These are phyloP conservation scores for Acacia concinna DNA, from an alignment of 331 rosid genomes.

Conservation along the genomic window DNA sequence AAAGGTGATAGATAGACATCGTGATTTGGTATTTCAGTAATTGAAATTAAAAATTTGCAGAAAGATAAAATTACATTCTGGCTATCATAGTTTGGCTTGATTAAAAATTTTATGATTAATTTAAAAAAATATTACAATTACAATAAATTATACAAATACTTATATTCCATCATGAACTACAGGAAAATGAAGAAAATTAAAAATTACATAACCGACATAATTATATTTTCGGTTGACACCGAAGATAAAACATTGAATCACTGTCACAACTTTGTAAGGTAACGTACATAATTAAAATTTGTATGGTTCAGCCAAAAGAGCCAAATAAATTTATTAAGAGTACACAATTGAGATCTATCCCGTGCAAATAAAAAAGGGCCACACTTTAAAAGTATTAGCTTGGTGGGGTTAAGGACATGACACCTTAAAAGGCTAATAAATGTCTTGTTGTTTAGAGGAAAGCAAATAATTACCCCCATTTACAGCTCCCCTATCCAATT, in stretches of 20 bases:
- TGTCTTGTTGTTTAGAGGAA: not conserved
- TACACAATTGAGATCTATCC: not conserved
- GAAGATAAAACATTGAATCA: not conserved
- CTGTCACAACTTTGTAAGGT: conserved; percentile 19
- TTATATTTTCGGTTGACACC: not conserved
- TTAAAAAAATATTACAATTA: not conserved
- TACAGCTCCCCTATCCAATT: not conserved
- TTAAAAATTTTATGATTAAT: not conserved
- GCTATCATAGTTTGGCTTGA: not conserved
- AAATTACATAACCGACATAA: not conserved
- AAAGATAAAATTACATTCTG: not conserved
- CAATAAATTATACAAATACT: not conserved
- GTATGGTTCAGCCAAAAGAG: conserved; percentile 13
- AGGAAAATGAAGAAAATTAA: not conserved
- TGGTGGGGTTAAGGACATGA: conserved; percentile 24
- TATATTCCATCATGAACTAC: not conserved
- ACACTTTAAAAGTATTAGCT: not conserved
- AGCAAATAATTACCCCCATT: not conserved
- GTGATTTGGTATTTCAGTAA: not conserved
- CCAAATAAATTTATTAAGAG: conserved; percentile 4
- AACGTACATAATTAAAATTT: conserved; percentile 15
- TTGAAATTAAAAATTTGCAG: not conserved
- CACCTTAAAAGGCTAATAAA: not conserved
- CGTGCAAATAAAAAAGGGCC: conserved; percentile 17
- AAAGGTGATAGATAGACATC: not conserved